phyloP scores from a whole-genome alignment of 371 early-diverging fungal species.

The Chytridium lagenaria region DNA sequence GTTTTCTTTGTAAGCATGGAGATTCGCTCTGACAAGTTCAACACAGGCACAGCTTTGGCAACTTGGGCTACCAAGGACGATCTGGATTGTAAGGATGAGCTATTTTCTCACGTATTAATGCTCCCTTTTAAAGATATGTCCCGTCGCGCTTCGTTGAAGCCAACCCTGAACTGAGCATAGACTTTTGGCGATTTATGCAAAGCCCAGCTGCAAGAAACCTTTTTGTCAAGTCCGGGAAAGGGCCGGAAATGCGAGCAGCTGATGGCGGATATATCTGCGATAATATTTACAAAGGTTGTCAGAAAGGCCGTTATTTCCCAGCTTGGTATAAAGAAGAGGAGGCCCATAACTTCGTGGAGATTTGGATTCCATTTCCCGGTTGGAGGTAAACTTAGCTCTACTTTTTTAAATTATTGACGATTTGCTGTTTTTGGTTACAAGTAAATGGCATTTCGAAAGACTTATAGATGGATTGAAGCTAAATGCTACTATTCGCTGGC shows the following conservation, averaged over 20 bases:
- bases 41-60: constrained; percentile 6
- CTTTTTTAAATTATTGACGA: background rate
- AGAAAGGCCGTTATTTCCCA: constrained; percentile 16
- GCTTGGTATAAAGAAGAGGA: background rate
- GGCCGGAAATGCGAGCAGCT: background rate
- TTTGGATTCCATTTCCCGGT: constrained; percentile 23
- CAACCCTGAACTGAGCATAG: constrained; percentile 19
- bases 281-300: background rate
- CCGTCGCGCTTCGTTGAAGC: constrained; percentile 14
- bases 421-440: background rate
- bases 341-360: constrained; percentile 12
- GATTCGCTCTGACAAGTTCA: too few relatives aligned
- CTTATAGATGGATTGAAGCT: constrained; percentile 31
- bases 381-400: background rate
- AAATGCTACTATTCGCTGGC: constrained; percentile 27
- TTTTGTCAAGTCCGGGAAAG: constrained; percentile 3
- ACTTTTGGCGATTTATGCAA: constrained; percentile 30
- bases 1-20: too few relatives aligned
- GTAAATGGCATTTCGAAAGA: constrained; percentile 23
- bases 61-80: constrained; percentile 13
- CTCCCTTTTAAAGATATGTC: constrained; percentile 13
- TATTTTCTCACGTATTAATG: too few relatives aligned
- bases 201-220: background rate
- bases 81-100: constrained; percentile 16
- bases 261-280: background rate